Conservation (phyloP, 129 eudicot genomes). For the Oenanthe sinensis region DNA sequence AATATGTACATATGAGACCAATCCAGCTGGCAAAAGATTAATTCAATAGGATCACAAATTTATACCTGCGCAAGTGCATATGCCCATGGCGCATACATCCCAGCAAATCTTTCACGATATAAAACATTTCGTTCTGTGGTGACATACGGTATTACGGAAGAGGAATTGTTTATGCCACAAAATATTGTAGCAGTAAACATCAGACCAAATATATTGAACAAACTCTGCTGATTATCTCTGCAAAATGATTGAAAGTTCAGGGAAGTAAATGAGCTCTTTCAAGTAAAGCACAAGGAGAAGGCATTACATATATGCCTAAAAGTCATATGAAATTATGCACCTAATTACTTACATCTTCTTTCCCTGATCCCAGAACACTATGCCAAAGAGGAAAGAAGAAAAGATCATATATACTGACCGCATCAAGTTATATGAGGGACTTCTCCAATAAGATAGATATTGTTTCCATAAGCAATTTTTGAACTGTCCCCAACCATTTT, state of each 20-base stretch:
- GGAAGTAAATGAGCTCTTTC: neutral
- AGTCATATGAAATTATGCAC: neutral
- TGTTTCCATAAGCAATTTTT: constrained; percentile 81
- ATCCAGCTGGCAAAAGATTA: neutral
- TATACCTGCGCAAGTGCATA: constrained; percentile 69
- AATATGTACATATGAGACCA: neutral
- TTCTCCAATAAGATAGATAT: constrained; percentile 76
- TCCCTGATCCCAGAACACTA: constrained; percentile 66
- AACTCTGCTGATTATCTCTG: constrained; percentile 49
- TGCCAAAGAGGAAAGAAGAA: constrained; percentile 36
- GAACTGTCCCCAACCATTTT: constrained; percentile 60
- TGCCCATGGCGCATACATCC: constrained; percentile 67
- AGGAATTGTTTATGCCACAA: constrained; percentile 41
- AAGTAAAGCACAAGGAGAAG: neutral
- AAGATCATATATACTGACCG: constrained; percentile 32
- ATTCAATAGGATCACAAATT: neutral
- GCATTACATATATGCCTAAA: neutral
- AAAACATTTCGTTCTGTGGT: constrained; percentile 46
- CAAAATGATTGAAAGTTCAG: constrained; percentile 6
- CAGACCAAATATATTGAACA: constrained; percentile 41
- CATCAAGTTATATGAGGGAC: constrained; percentile 63
- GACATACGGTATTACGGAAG: constrained; percentile 38
- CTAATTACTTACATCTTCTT: constrained; percentile 40
- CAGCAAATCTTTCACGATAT: constrained; percentile 61
- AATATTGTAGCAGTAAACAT: constrained; percentile 40